Evolutionary conservation across 169 alveolate genomes (phyloP).

Genomic region (Hepatocystis sp.): DNA sequence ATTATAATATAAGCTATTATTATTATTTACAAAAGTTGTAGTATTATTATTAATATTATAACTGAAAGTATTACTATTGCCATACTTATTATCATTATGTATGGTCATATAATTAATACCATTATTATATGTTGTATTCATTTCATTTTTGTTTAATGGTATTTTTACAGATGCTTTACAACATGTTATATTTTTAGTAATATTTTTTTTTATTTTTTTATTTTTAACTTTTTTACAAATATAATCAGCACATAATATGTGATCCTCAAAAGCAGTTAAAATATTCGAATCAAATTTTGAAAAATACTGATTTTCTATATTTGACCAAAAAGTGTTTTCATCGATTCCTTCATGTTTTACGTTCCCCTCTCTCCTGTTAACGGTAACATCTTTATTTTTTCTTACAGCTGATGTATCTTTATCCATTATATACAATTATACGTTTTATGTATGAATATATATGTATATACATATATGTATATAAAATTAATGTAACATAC

Average conservation of each 20-base stretch:
- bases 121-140: constrained; percentile 9
- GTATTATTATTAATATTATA: too few relatives aligned
- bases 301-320: constrained; percentile 60
- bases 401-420: constrained; percentile 53
- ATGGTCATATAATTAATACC: too few relatives aligned
- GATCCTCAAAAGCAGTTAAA: constrained; percentile 69
- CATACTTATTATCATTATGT: too few relatives aligned
- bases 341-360: constrained; percentile 40
- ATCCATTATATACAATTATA: constrained; percentile 52
- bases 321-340: constrained; percentile 65
- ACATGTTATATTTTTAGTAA: constrained; percentile 44
- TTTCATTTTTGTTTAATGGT: constrained; percentile 46
- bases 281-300: constrained; percentile 59
- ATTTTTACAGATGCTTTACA: constrained; percentile 54
- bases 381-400: constrained; percentile 45
- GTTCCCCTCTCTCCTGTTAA: constrained; percentile 45
- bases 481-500: neutral
- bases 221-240: constrained; percentile 63
- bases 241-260: constrained; percentile 67
- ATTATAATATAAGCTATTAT: too few relatives aligned
- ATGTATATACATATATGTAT: neutral
- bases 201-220: constrained; percentile 49
- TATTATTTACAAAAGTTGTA: too few relatives aligned
- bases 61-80: too few relatives aligned
- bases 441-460: neutral